Evolutionary conservation across 495 filamentous ascomycete genomes (phyloP), one percentile per base, ranked within the genome.

Genomic region (Penicillium silybi): DNA sequence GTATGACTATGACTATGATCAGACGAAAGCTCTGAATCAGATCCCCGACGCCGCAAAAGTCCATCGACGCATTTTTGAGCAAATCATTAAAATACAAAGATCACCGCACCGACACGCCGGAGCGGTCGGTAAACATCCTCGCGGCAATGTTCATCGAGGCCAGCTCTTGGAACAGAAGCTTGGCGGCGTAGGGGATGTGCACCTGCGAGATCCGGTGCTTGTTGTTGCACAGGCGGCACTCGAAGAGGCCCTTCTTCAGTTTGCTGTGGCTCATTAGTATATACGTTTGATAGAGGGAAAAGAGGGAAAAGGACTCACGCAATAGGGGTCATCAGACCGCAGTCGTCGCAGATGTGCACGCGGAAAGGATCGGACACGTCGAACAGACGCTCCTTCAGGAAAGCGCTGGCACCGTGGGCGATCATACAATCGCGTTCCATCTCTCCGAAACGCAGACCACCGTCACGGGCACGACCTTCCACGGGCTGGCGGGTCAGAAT

Each of bases 381-480:
- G 59, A 99, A 97, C 54, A 99, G 75, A 55, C 92, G 79, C 79
- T 99, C 93, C 76, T 97, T 97, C 67, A 99, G 76, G 82, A 99
- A 97, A 4, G 90, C 84, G 54, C 88, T 90, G 23, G 93, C 93
- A 65, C 93, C 93, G 71, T 99, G 95, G 25, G 95, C 87, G 70
- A 99, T 97, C 95, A 99, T 97, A 74, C 93, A 99, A 81, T 99
- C 93, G 69, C 93, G 92, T 73, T 99, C 93, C 93, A 99, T 99
- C 80, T 99, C 93, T 83, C 93, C 93, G 80, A 99, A 99, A 63
- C 93, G 90, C 41, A 99, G 82, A 75, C 93, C 93, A 80, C 93
- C 93, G 69, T 99, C 93, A 75, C 93, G 81, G 0, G 93, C 95
- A 78, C 93, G 84, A 83, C 93, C 93, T 69, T 99, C 93, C 10